Evolutionary conservation across 176 grass and related monocot genomes (phyloP), one percentile per base, ranked within the genome.

Genomic region (Triticum dicoccoides): DNA sequence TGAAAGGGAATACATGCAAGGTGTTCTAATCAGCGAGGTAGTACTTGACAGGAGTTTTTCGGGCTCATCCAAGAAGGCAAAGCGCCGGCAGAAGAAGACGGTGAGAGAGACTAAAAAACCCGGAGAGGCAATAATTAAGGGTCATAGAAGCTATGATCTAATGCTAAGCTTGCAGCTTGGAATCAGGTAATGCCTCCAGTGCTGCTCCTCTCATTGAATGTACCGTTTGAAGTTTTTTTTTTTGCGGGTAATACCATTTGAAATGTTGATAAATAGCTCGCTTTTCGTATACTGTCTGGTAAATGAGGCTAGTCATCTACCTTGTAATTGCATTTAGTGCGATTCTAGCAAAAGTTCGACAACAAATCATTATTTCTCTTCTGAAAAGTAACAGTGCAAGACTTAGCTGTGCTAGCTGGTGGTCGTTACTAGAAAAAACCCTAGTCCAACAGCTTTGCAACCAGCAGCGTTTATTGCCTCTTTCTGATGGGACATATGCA

Each of bases 1-100:
- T 52, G 97, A 99, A 82, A 93, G 94, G 86, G 94, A 99, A 84
- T 99, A 99, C 84, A 90, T 97, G 97, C 97, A 99, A 91, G 97
- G 97, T 67, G 91, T 99, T 79, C 86, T 99, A 78, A 99, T 99
- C 73, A 99, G 92, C n/a, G 97, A 99, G 80, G 84, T 96, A 44
- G 87, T 97, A 74, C 84, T 93, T 44, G 86, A 83, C 47, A 90
- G 90, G 68, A 87, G 68, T 78, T 99, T 96, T 84, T 87, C 92
- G 56, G 72, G 82, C 61, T 88, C 92, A 80, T 94, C 92, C 70
- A 99, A 88, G 90, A 99, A 92, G 35, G 61, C n/a, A 83, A 99
- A 96, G 80, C 86, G 80, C 42, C 92, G 80, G 54, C 89, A 96
- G 63, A 99, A 94, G 82, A 96, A 82, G 85, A 81, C 80, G 17